Conservation (phyloP, 108 stramenopile species). For the Nannochloropsis oceanica region DNA sequence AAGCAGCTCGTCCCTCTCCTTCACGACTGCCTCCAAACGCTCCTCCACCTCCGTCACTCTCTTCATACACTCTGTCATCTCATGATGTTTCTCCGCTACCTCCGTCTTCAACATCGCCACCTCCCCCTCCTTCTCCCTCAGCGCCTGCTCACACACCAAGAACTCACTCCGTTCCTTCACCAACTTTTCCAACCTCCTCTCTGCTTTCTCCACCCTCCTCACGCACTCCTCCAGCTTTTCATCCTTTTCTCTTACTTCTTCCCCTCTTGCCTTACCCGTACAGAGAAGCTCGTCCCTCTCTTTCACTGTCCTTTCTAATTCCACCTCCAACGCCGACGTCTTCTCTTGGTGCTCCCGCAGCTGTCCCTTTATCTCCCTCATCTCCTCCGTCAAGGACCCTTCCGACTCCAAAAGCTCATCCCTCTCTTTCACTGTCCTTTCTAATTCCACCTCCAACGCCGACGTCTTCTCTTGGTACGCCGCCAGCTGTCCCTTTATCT, state of each 20-base stretch:
- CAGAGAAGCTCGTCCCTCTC: background rate
- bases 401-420: background rate
- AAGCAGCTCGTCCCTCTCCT: background rate
- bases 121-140: too few relatives aligned
- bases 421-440: background rate
- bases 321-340: background rate
- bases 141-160: too few relatives aligned
- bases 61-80: background rate
- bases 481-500: background rate
- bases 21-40: background rate
- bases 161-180: too few relatives aligned
- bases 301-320: background rate
- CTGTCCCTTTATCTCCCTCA: background rate
- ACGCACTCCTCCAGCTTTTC: too few relatives aligned
- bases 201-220: too few relatives aligned
- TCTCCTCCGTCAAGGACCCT: too few relatives aligned
- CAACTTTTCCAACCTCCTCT: too few relatives aligned
- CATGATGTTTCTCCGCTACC: background rate
- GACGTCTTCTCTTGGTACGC: background rate
- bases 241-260: background rate
- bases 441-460: background rate
- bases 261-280: background rate
- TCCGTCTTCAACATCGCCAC: background rate
- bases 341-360: background rate
- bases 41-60: background rate